phyloP scores from a whole-genome alignment of 805 yeast species.

The Kuraishia ogatae region DNA sequence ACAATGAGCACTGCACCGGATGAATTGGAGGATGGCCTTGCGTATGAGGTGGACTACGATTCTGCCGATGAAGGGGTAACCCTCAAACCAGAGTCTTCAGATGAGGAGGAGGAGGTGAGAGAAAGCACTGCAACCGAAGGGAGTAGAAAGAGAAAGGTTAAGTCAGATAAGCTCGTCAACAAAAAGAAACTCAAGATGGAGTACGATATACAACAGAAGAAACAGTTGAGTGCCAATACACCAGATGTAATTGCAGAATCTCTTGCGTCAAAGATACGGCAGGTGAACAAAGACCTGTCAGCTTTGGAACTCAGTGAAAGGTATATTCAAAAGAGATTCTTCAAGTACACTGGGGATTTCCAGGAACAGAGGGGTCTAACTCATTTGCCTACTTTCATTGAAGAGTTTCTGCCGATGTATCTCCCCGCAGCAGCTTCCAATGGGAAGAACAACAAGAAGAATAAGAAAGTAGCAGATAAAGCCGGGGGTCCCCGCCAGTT shows the following conservation, averaged over 20 bases:
- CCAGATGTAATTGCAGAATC: constrained; percentile 60
- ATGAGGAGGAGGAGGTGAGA: constrained; percentile 9
- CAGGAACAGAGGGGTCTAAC: constrained; percentile 43
- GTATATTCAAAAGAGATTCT: constrained; percentile 42
- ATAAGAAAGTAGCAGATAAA: constrained; percentile 14
- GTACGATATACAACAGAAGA: constrained; percentile 51
- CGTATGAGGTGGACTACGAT: constrained; percentile 40
- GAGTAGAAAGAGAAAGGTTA: constrained; percentile 16
- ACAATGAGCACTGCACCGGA: constrained; percentile 34
- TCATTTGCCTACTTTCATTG: constrained; percentile 47
- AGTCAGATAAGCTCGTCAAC: constrained; percentile 39
- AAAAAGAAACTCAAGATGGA: constrained; percentile 65
- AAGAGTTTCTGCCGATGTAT: constrained; percentile 36
- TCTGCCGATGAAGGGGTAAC: constrained; percentile 29
- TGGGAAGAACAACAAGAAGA: constrained; percentile 15
- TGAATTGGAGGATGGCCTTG: constrained; percentile 74
- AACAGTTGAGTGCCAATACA: constrained; percentile 40
- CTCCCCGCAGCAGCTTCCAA: constrained; percentile 21
- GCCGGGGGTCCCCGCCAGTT: constrained; percentile 28
- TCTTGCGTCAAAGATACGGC: constrained; percentile 52
- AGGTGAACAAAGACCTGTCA: constrained; percentile 56
- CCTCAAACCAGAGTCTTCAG: constrained; percentile 18
- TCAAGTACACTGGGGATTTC: constrained; percentile 57
- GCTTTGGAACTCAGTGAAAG: constrained; percentile 66
- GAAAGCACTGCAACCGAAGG: constrained; percentile 4